A percentile compares a stretch with the other conserved stretches of the same genome.
Conservation (phyloP, 768 basidiomycete genomes). For the Leccinum imitatum region DNA sequence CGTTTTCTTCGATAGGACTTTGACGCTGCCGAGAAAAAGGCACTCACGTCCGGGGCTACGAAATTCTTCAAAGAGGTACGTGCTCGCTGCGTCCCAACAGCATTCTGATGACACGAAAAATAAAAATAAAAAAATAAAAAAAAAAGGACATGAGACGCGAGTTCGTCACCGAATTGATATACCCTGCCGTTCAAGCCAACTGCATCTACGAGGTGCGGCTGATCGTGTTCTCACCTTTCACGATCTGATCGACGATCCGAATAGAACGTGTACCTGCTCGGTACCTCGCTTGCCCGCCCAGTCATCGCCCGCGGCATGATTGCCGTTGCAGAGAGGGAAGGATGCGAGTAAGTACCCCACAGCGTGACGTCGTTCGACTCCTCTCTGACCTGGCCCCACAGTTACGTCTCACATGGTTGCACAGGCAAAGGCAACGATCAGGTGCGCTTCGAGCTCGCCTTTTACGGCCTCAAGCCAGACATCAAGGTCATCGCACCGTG, state of each 20-base stretch:
- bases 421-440: constrained; percentile 40
- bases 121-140: no score
- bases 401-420: constrained; percentile 97
- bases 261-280: constrained; percentile 94
- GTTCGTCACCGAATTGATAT: constrained; percentile 85
- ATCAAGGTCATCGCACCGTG: neutral
- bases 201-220: constrained; percentile 89
- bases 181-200: constrained; percentile 97
- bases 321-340: constrained; percentile 81
- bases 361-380: neutral
- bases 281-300: constrained; percentile 95
- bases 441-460: neutral
- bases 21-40: constrained; percentile 86
- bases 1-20: constrained; percentile 64
- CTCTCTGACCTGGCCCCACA: constrained; percentile 28
- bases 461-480: neutral
- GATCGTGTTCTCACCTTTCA: neutral
- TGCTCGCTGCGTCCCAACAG: neutral
- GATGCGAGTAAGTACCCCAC: constrained; percentile 79
- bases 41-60: constrained; percentile 87
- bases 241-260: neutral
- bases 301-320: constrained; percentile 99
- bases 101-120: neutral
- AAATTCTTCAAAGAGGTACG: constrained; percentile 89
- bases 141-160: constrained; percentile 79